These are phyloP conservation scores for Fusarium miscanthi DNA, from an alignment of 2,329 filamentous ascomycete genomes.

Conservation along the genomic window DNA sequence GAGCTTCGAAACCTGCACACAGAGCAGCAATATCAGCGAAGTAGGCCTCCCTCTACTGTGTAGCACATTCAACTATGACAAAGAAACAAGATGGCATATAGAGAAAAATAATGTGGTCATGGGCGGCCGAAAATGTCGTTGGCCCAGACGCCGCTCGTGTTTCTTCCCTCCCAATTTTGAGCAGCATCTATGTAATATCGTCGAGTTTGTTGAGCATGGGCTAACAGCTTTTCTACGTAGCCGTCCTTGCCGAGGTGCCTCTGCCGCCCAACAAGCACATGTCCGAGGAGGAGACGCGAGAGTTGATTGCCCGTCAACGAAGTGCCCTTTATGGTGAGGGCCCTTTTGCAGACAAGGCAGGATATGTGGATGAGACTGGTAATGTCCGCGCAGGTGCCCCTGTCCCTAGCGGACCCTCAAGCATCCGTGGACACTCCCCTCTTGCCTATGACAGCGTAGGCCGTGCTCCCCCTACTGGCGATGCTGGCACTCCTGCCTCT, in stretches of 20 bases:
- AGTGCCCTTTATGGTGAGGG: constrained; percentile 90
- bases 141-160: constrained; percentile 38
- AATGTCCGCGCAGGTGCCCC: constrained; percentile 73
- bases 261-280: constrained; percentile 74
- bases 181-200: constrained; percentile 43
- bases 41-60: constrained; percentile 86
- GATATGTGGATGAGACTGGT: constrained; percentile 76
- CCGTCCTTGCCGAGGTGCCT: constrained; percentile 61
- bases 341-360: constrained; percentile 73
- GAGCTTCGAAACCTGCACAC: constrained; percentile 99
- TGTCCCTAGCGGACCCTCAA: constrained; percentile 70
- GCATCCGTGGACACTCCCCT: constrained; percentile 81
- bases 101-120: constrained; percentile 49
- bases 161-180: constrained; percentile 42
- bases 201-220: constrained; percentile 48
- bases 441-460: constrained; percentile 76
- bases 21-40: constrained; percentile 99
- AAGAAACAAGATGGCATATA: constrained; percentile 52
- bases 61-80: constrained; percentile 63
- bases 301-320: constrained; percentile 95
- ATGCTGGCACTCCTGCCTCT: constrained; percentile 55
- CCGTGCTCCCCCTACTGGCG: constrained; percentile 52
- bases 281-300: constrained; percentile 95
- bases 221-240: constrained; percentile 59
- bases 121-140: constrained; percentile 42